Conservation (phyloP, 345 rosid species). For the Salix viminalis region DNA sequence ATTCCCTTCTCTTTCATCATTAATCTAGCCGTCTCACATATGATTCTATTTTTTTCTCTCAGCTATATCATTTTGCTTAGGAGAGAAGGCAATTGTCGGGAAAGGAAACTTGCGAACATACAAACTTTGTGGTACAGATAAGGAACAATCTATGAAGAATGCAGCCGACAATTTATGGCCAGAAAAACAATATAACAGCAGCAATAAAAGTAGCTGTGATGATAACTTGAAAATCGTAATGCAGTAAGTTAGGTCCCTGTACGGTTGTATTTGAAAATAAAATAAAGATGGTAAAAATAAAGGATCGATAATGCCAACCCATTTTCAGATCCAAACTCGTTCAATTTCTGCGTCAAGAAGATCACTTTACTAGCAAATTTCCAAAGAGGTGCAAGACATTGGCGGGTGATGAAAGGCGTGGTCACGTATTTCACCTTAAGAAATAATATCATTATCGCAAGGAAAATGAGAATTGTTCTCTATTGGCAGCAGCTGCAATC, state of each 20-base stretch:
- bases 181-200: background rate
- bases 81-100: too few relatives aligned
- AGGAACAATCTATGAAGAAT: background rate
- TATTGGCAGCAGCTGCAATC: background rate
- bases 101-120: slow-evolving; percentile 1
- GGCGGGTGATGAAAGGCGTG: too few relatives aligned
- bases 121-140: background rate
- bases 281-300: background rate
- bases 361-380: slow-evolving; percentile 30
- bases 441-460: too few relatives aligned
- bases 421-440: too few relatives aligned
- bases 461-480: background rate
- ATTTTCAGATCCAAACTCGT: slow-evolving; percentile 64
- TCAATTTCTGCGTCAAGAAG: slow-evolving; percentile 65
- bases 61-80: too few relatives aligned
- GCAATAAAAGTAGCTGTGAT: background rate
- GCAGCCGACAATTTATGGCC: background rate
- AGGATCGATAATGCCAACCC: slow-evolving; percentile 37
- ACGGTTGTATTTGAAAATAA: background rate
- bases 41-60: too few relatives aligned
- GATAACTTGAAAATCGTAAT: background rate
- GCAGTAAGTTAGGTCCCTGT: too few relatives aligned
- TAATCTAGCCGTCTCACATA: too few relatives aligned
- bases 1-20: too few relatives aligned
- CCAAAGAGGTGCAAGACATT: too few relatives aligned